Evolutionary conservation across 805 yeast species (phyloP).

Genomic region (Candida khao-thaluensis): DNA sequence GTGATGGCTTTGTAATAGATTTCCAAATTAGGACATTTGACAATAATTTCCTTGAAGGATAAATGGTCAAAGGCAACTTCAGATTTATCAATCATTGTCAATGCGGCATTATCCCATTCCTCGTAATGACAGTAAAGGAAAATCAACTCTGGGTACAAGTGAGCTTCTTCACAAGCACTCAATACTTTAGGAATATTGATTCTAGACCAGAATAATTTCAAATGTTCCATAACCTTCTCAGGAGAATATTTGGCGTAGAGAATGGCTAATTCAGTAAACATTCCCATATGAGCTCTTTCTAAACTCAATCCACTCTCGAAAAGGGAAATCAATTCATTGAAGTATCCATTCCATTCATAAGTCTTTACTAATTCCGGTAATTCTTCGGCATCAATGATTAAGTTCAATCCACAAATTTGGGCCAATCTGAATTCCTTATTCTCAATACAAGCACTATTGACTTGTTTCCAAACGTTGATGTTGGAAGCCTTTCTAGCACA

Average conservation of each 20-base stretch:
- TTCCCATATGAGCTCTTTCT: conserved; percentile 99
- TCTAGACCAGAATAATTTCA: conserved; percentile 97
- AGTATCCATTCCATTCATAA: conserved; percentile 88
- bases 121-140: conserved; percentile 97
- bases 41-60: conserved; percentile 91
- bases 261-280: conserved; percentile 95
- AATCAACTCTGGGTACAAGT: conserved; percentile 93
- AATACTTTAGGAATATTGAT: conserved; percentile 96
- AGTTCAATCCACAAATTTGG: conserved; percentile 96
- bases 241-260: conserved; percentile 90
- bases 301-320: conserved; percentile 94
- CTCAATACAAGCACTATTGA: conserved; percentile 93
- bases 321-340: conserved; percentile 84
- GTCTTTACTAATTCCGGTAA: conserved; percentile 82
- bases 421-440: conserved; percentile 94
- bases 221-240: conserved; percentile 89
- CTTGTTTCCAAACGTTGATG: conserved; percentile 94
- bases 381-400: conserved; percentile 97
- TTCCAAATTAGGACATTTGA: conserved; percentile 93
- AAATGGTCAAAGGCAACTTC: conserved; percentile 91
- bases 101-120: conserved; percentile 98
- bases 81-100: conserved; percentile 93
- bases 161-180: conserved; percentile 89
- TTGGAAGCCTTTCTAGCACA: conserved; percentile 98
- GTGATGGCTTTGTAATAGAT: conserved; percentile 96